Percentiles rank a stretch among this genome's conserved stretches.
Conservation (phyloP, 148 eudicot genomes). For the Cornus suecica region DNA sequence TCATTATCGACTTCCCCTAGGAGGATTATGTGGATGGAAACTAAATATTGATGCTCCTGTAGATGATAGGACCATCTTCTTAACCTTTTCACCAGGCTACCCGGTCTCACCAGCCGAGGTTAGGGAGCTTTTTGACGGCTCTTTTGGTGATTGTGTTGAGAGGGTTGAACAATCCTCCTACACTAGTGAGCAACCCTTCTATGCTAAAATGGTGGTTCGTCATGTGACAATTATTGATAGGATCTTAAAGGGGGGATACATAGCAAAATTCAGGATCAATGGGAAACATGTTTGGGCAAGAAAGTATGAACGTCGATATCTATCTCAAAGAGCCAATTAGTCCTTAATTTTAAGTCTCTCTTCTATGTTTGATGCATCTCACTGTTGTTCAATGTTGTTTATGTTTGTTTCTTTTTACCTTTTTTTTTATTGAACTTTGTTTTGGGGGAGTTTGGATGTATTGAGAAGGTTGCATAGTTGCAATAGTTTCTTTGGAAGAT, state of each 20-base stretch:
- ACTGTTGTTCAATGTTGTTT: not conserved
- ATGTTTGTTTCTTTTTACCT: no score
- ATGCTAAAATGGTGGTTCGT: slow-evolving; percentile 31
- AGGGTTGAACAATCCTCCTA: not conserved
- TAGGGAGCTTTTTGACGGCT: not conserved
- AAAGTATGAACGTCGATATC: slow-evolving; percentile 22
- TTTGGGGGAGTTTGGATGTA: no score
- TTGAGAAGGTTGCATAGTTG: no score
- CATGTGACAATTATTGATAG: slow-evolving; percentile 18
- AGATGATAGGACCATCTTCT: slow-evolving; percentile 30
- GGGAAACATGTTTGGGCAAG: slow-evolving; percentile 45
- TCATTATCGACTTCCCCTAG: not conserved
- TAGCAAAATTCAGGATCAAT: slow-evolving; percentile 27
- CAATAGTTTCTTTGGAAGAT: no score
- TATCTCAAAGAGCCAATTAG: not conserved
- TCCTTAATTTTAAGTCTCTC: not conserved
- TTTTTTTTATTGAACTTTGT: no score
- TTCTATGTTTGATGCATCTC: not conserved
- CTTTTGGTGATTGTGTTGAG: slow-evolving; percentile 38
- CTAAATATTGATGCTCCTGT: not conserved
- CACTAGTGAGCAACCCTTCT: slow-evolving; percentile 6
- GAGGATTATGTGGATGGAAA: slow-evolving; percentile 7
- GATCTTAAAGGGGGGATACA: slow-evolving; percentile 8
- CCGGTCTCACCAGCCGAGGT: slow-evolving; percentile 21
- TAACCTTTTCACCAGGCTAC: slow-evolving; percentile 35